Conservation (phyloP, 1,284 basidiomycete species). For the Ceratobasidium sp. region DNA sequence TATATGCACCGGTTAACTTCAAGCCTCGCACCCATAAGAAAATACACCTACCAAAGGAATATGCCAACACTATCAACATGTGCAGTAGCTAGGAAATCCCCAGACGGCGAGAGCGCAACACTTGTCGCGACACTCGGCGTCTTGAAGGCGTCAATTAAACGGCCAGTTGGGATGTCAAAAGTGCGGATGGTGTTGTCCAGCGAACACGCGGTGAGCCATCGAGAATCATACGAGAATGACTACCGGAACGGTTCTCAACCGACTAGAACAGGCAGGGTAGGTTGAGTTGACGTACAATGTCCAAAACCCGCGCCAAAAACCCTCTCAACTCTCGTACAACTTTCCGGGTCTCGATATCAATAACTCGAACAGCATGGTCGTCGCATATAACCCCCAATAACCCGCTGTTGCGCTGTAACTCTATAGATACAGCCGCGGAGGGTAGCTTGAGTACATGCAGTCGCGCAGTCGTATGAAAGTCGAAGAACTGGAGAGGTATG, state of each 20-base stretch:
- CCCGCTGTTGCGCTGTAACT: slow-evolving; percentile 87
- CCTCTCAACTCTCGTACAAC: slow-evolving; percentile 90
- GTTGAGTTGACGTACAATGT: slow-evolving; percentile 71
- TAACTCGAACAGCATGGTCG: slow-evolving; percentile 83
- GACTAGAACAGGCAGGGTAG: neutral
- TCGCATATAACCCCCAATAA: slow-evolving; percentile 89
- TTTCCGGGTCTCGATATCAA: slow-evolving; percentile 92
- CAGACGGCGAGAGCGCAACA: slow-evolving; percentile 92
- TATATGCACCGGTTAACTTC: neutral
- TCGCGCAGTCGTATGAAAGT: slow-evolving; percentile 88
- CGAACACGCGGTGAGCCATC: slow-evolving; percentile 92
- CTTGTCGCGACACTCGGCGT: slow-evolving; percentile 92
- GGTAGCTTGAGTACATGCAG: slow-evolving; percentile 76
- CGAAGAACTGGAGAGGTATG: slow-evolving; percentile 83
- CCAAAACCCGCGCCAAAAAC: slow-evolving; percentile 83
- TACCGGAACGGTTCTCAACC: slow-evolving; percentile 54
- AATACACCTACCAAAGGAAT: slow-evolving; percentile 80
- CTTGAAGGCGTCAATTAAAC: slow-evolving; percentile 92
- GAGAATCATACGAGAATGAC: slow-evolving; percentile 93
- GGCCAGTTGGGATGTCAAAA: slow-evolving; percentile 94
- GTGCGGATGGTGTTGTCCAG: slow-evolving; percentile 94
- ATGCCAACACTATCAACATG: slow-evolving; percentile 96
- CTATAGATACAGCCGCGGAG: slow-evolving; percentile 76
- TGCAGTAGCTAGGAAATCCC: slow-evolving; percentile 95
- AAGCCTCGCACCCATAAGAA: neutral